phyloP scores from a whole-genome alignment of 2,329 filamentous ascomycete genomes.

The Zelopaecilomyces penicillatus region DNA sequence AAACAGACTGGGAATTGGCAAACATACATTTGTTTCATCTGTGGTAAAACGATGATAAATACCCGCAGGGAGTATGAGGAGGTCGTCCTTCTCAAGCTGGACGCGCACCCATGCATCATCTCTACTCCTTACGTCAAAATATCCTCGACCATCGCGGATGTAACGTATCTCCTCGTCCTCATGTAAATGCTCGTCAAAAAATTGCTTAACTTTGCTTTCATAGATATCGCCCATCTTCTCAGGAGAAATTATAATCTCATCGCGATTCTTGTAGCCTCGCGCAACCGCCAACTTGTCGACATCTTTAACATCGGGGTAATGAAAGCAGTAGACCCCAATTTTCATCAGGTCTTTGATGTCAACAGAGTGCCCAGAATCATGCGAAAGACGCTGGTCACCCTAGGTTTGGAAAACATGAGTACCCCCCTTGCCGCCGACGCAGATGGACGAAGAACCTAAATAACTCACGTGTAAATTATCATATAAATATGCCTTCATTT shows the following conservation, averaged over 20 bases:
- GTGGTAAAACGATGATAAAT: slow-evolving; percentile 98
- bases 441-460: background rate
- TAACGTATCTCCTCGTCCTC: slow-evolving; percentile 99
- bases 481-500: slow-evolving; percentile 51
- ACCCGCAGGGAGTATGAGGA: slow-evolving; percentile 87
- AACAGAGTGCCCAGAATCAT: slow-evolving; percentile 73
- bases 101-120: slow-evolving; percentile 87
- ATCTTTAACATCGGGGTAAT: slow-evolving; percentile 51
- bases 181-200: slow-evolving; percentile 93
- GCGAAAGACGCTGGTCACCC: slow-evolving; percentile 88
- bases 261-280: slow-evolving; percentile 86
- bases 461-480: slow-evolving; percentile 44
- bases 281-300: slow-evolving; percentile 68
- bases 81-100: slow-evolving; percentile 71
- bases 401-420: slow-evolving; percentile 29
- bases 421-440: background rate
- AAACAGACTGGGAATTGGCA: too few species aligned
- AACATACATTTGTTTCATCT: slow-evolving; percentile 74
- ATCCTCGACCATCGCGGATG: slow-evolving; percentile 79
- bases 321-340: slow-evolving; percentile 74
- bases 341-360: slow-evolving; percentile 55
- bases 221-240: slow-evolving; percentile 77
- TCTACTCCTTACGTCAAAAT: slow-evolving; percentile 82
- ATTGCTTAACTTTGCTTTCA: slow-evolving; percentile 86
- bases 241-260: slow-evolving; percentile 85